phyloP scores from a whole-genome alignment of 331 rosid species.

The Pyracantha coccinea region DNA sequence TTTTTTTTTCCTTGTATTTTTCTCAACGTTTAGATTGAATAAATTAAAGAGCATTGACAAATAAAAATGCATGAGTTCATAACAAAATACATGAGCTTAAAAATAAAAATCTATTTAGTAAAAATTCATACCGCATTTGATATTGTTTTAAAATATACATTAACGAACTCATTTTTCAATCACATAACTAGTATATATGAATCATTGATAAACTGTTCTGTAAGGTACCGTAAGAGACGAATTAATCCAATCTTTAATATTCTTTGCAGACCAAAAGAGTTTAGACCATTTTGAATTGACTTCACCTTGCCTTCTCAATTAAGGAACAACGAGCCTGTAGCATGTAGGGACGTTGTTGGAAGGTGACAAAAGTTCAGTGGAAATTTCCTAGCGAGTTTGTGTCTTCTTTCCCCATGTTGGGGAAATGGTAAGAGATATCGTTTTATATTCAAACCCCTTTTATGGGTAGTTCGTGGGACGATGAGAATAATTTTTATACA shows the following conservation, averaged over 20 bases:
- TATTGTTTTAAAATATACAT: too few relatives aligned
- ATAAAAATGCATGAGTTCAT: neutral
- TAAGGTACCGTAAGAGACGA: too few relatives aligned
- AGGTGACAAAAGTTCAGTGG: neutral
- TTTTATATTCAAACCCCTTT: too few relatives aligned
- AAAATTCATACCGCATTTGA: neutral
- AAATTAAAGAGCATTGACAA: neutral
- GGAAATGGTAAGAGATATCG: too few relatives aligned
- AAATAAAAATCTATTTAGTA: neutral
- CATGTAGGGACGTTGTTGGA: neutral
- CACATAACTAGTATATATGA: neutral
- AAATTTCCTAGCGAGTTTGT: neutral
- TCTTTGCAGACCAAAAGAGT: neutral
- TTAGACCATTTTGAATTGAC: neutral
- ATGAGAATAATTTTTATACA: too few relatives aligned
- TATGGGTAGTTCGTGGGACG: too few relatives aligned
- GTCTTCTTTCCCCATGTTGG: neutral
- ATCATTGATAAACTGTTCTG: neutral
- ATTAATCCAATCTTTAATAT: neutral
- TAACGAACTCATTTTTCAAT: neutral
- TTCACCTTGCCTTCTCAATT: conserved; percentile 4
- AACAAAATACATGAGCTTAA: too few relatives aligned
- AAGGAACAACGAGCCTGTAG: conserved; percentile 5
- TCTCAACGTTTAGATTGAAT: neutral
- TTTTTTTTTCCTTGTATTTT: too few relatives aligned